Percentiles rank a stretch among this genome's conserved stretches.
Evolutionary conservation across 164 flowering plant species (phyloP).

Genomic region (Chloranthus sessilifolius): DNA sequence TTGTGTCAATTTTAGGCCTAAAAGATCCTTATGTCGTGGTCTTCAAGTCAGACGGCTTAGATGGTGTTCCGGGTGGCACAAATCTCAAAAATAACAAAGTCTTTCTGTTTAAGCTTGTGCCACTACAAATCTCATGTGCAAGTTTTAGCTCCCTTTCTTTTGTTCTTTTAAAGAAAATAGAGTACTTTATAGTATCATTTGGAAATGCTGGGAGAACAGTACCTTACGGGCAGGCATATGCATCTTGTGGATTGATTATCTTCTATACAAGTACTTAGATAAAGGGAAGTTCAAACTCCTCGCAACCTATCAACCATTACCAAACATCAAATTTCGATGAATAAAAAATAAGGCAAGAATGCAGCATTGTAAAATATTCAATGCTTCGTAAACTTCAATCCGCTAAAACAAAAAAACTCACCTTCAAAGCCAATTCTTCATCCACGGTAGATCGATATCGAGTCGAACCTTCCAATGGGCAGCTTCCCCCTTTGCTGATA

Average conservation of each 20-base stretch:
- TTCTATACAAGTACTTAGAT: constrained; percentile 70
- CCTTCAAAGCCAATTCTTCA: constrained; percentile 87
- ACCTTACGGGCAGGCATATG: constrained; percentile 3
- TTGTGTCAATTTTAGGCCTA: too few relatives aligned
- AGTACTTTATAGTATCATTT: too few relatives aligned
- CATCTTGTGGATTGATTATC: constrained; percentile 23
- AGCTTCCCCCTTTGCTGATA: constrained; percentile 77
- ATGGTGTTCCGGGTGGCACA: too few relatives aligned
- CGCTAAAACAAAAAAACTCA: constrained; percentile 12
- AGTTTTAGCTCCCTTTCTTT: too few relatives aligned
- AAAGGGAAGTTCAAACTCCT: constrained; percentile 84
- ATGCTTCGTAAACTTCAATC: background rate
- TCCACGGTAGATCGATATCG: constrained; percentile 67
- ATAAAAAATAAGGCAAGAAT: background rate
- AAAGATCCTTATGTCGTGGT: too few relatives aligned
- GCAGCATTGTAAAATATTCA: background rate
- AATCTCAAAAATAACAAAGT: too few relatives aligned
- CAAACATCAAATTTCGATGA: constrained; percentile 2
- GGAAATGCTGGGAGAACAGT: background rate
- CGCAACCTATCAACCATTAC: constrained; percentile 58
- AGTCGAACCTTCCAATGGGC: constrained; percentile 86
- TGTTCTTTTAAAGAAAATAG: too few relatives aligned
- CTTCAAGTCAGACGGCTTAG: too few relatives aligned
- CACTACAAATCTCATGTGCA: too few relatives aligned
- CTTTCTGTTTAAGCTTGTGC: too few relatives aligned